Conservation (phyloP, 306 rosid genomes). For the Gastrolobium villosum region DNA sequence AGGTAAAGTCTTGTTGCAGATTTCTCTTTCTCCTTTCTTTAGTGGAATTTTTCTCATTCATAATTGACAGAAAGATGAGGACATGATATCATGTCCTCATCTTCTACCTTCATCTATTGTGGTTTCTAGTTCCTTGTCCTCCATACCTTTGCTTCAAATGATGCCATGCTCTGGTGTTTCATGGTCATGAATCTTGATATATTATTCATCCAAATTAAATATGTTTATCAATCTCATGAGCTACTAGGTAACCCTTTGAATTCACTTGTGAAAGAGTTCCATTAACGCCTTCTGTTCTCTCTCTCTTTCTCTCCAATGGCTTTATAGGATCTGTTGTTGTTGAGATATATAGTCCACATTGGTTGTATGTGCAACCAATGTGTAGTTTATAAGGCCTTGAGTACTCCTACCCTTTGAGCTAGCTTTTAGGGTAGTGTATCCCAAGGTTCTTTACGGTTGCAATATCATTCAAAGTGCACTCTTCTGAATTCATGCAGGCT, state of each 20-base stretch:
- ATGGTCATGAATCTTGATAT: slow-evolving; percentile 37
- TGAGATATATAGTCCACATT: too few relatives aligned
- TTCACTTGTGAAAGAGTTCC: slow-evolving; percentile 29
- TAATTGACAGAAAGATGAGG: slow-evolving; percentile 36
- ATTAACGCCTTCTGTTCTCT: neutral
- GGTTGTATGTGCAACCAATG: too few relatives aligned
- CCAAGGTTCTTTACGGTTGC: too few relatives aligned
- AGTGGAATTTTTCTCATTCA: slow-evolving; percentile 4
- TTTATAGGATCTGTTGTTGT: slow-evolving; percentile 39
- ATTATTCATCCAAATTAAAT: neutral
- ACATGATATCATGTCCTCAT: slow-evolving; percentile 36
- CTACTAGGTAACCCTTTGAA: slow-evolving; percentile 20
- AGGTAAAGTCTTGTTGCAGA: slow-evolving; percentile 46
- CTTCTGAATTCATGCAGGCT: slow-evolving; percentile 48
- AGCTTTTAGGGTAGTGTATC: too few relatives aligned
- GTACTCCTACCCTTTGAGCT: too few relatives aligned
- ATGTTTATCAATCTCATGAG: slow-evolving; percentile 36
- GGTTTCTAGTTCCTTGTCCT: slow-evolving; percentile 17
- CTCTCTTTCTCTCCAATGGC: slow-evolving; percentile 29
- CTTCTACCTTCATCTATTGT: slow-evolving; percentile 44
- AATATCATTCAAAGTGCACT: slow-evolving; percentile 23
- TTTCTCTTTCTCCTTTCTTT: slow-evolving; percentile 36
- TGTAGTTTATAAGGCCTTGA: too few relatives aligned
- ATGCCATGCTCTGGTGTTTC: slow-evolving; percentile 33
- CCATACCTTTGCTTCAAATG: slow-evolving; percentile 35